These are phyloP conservation scores for Taiozyma sp. DNA, from an alignment of 1,139 yeast genomes.

Conservation along the genomic window DNA sequence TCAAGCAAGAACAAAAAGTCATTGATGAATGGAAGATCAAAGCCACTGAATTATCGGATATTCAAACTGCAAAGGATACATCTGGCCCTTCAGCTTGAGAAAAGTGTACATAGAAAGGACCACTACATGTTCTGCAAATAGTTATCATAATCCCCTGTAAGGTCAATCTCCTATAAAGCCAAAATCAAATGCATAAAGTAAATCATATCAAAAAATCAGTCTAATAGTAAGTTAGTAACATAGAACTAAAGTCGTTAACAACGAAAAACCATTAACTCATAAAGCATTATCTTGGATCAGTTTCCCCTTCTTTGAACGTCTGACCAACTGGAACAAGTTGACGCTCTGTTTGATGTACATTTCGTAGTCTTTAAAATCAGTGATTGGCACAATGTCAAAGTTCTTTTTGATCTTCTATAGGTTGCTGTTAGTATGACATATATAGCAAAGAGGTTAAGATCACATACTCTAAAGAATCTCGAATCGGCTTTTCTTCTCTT, in stretches of 20 bases:
- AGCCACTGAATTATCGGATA: constrained; percentile 55
- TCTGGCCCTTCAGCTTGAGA: not conserved
- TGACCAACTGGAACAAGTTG: constrained; percentile 34
- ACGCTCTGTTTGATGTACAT: constrained; percentile 32
- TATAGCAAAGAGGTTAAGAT: not conserved
- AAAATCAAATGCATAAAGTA: not conserved
- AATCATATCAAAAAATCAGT: not conserved
- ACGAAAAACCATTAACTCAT: not conserved
- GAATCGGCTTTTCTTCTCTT: constrained; percentile 50
- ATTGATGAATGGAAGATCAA: constrained; percentile 70
- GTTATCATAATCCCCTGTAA: not conserved
- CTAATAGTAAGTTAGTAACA: not conserved
- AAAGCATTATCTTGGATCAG: not conserved
- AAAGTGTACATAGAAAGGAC: not conserved
- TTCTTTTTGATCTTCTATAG: constrained; percentile 28
- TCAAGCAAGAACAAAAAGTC: constrained; percentile 64
- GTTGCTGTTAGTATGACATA: constrained; percentile 2
- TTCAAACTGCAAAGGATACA: not conserved
- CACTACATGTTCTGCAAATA: not conserved
- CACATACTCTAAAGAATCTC: constrained; percentile 35
- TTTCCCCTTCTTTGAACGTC: constrained; percentile 4
- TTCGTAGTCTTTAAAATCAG: constrained; percentile 20
- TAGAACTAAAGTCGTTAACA: not conserved
- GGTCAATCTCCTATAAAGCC: not conserved
- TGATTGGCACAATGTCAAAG: constrained; percentile 32